Conservation (phyloP, 495 filamentous ascomycete genomes). For the Venustampulla echinocandica region DNA sequence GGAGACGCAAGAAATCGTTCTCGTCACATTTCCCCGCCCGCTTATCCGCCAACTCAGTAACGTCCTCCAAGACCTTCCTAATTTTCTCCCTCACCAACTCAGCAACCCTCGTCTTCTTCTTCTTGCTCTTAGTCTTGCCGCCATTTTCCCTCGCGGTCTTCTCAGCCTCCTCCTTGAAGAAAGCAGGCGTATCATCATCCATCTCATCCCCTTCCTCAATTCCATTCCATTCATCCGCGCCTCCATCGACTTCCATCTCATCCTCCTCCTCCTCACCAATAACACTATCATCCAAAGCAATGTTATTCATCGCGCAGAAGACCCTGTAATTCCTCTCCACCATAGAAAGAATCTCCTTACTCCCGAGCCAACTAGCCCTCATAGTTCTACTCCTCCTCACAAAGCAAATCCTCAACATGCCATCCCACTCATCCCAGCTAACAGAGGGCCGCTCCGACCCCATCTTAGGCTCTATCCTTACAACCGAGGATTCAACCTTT, state of each 20-base stretch:
- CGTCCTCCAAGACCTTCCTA: constrained; percentile 65
- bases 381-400: constrained; percentile 65
- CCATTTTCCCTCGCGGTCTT: constrained; percentile 34
- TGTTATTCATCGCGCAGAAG: constrained; percentile 77
- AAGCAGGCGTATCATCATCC: constrained; percentile 55
- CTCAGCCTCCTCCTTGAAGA: constrained; percentile 63
- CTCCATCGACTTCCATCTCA: constrained; percentile 40
- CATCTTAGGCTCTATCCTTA: constrained; percentile 66
- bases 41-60: constrained; percentile 69
- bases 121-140: constrained; percentile 45
- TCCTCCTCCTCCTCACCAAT: constrained; percentile 29
- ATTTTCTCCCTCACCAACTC: constrained; percentile 76
- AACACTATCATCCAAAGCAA: constrained; percentile 64
- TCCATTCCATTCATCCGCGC: constrained; percentile 38
- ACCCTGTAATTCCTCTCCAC: constrained; percentile 79
- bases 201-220: constrained; percentile 48
- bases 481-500: constrained; percentile 78
- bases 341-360: constrained; percentile 68
- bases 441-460: constrained; percentile 68
- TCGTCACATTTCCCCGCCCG: constrained; percentile 80
- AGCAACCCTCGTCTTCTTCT: constrained; percentile 66
- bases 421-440: constrained; percentile 92
- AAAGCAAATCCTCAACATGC: constrained; percentile 76
- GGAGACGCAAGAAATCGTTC: constrained; percentile 67
- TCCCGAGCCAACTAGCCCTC: constrained; percentile 64